Evolutionary conservation across 2,329 filamentous ascomycete species (phyloP).

Genomic region (Xylaria sp.): DNA sequence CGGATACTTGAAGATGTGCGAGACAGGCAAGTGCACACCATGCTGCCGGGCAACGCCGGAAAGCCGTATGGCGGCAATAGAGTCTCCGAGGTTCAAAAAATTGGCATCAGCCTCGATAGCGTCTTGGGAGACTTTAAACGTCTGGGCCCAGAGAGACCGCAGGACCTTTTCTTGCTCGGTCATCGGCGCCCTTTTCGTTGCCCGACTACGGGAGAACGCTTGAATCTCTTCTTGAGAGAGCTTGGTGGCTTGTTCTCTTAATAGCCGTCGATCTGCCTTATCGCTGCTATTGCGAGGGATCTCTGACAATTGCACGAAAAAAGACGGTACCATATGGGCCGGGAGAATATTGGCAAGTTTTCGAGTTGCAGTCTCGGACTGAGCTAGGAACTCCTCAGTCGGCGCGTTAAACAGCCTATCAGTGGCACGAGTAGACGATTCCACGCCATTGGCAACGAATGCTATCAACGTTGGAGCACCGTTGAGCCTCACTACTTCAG

Average conservation of each 20-base stretch:
- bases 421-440: not conserved
- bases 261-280: constrained; percentile 42
- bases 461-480: not conserved
- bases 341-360: constrained; percentile 32
- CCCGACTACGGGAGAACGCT: not conserved
- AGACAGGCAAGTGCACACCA: constrained; percentile 1
- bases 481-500: constrained; percentile 4
- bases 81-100: constrained; percentile 23
- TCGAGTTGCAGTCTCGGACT: not conserved
- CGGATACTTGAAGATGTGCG: constrained; percentile 13
- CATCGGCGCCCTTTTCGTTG: not conserved
- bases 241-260: constrained; percentile 22
- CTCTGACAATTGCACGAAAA: constrained; percentile 37
- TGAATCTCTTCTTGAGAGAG: constrained; percentile 1
- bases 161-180: constrained; percentile 6
- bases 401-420: not conserved
- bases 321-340: constrained; percentile 44
- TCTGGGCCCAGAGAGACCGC: constrained; percentile 17
- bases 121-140: constrained; percentile 4
- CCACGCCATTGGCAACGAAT: constrained; percentile 1
- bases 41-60: constrained; percentile 1
- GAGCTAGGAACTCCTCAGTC: constrained; percentile 16
- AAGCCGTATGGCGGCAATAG: constrained; percentile 20
- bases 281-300: constrained; percentile 38
- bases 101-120: constrained; percentile 10